phyloP scores from a whole-genome alignment of 306 rosid genomes.

The Ochetophila trinervis region DNA sequence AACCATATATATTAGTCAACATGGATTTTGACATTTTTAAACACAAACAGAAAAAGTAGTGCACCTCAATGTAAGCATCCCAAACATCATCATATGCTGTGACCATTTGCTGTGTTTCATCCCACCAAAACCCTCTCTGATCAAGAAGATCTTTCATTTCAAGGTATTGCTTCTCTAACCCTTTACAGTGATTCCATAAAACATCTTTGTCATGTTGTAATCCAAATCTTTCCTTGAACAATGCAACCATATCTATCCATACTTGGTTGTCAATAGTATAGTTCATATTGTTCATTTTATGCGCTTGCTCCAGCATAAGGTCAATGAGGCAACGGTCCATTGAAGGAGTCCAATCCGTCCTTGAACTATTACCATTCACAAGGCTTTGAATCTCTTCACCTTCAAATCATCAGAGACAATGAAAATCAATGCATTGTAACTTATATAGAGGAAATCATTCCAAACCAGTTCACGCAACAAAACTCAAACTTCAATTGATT shows the following conservation, averaged over 20 bases:
- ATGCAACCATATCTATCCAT: conserved; percentile 33
- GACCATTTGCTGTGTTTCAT: conserved; percentile 45
- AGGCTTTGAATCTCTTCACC: conserved; percentile 35
- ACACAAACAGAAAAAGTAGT: conserved; percentile 20
- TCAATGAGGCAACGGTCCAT: conserved; percentile 53
- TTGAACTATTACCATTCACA: conserved; percentile 25
- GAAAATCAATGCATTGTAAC: neutral
- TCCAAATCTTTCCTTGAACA: conserved; percentile 52
- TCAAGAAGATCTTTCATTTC: conserved; percentile 44
- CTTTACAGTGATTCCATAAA: conserved; percentile 31
- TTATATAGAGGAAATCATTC: neutral
- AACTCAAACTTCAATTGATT: neutral
- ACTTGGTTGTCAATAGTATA: conserved; percentile 26
- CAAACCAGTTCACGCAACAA: neutral
- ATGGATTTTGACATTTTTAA: neutral
- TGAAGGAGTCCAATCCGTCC: conserved; percentile 46
- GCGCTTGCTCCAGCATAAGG: conserved; percentile 40
- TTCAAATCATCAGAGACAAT: conserved; percentile 16
- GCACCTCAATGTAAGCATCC: conserved; percentile 52
- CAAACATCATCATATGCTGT: conserved; percentile 43
- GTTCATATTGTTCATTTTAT: conserved; percentile 35
- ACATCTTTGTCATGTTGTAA: conserved; percentile 29
- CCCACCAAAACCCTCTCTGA: conserved; percentile 52
- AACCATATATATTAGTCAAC: conserved; percentile 24
- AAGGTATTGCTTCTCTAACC: conserved; percentile 42